These are phyloP conservation scores for Colletotrichum lupini DNA, from an alignment of 2,329 filamentous ascomycete species.

Conservation along the genomic window DNA sequence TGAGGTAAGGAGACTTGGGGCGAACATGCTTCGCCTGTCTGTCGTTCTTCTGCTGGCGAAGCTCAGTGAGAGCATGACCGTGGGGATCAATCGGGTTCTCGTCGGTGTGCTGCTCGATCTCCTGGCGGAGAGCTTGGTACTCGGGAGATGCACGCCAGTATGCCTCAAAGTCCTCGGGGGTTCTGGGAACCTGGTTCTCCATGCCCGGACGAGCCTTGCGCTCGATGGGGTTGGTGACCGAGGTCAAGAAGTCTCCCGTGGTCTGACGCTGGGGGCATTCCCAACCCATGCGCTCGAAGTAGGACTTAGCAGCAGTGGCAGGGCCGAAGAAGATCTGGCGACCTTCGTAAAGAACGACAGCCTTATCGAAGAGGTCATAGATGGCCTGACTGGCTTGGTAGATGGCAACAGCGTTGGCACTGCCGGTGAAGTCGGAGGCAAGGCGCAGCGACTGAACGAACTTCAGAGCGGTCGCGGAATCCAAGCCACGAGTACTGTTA, in stretches of 20 bases:
- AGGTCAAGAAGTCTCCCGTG: constrained; percentile 76
- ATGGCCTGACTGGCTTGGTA: constrained; percentile 79
- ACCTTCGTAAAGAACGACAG: constrained; percentile 79
- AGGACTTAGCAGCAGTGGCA: constrained; percentile 66
- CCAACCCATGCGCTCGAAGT: constrained; percentile 78
- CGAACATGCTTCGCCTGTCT: constrained; percentile 65
- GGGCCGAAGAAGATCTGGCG: constrained; percentile 82
- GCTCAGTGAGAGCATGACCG: constrained; percentile 49
- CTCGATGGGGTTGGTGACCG: constrained; percentile 73
- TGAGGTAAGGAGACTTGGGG: constrained; percentile 66
- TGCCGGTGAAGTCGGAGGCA: constrained; percentile 71
- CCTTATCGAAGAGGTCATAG: constrained; percentile 82
- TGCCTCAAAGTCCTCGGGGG: constrained; percentile 74
- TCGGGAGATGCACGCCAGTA: constrained; percentile 59
- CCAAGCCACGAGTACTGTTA: constrained; percentile 77
- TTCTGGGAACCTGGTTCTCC: constrained; percentile 72
- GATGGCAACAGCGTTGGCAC: constrained; percentile 74
- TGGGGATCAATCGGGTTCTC: constrained; percentile 55
- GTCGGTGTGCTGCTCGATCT: constrained; percentile 63
- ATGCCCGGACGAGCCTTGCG: constrained; percentile 66
- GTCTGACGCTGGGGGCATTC: constrained; percentile 74
- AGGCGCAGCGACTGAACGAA: constrained; percentile 76
- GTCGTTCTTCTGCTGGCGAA: constrained; percentile 60
- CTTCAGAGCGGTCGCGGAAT: constrained; percentile 78
- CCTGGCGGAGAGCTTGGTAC: constrained; percentile 52